A percentile compares a stretch with the other conserved stretches of the same genome.
These are phyloP conservation scores for Mycena belliarum DNA, from an alignment of 768 basidiomycete genomes.

Conservation along the genomic window DNA sequence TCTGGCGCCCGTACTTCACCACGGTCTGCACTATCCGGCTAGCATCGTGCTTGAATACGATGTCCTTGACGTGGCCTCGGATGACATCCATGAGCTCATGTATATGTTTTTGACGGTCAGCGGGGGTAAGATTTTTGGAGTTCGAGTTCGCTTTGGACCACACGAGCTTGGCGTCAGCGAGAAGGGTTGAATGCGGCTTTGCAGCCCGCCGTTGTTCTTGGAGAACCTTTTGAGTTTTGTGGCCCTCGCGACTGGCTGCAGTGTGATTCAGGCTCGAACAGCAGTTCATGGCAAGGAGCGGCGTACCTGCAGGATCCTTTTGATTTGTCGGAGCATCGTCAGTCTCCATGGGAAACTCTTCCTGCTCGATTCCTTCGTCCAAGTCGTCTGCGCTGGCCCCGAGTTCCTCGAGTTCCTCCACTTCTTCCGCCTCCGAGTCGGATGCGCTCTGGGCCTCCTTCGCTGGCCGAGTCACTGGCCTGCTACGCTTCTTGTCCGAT, in stretches of 20 bases:
- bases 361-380: conserved; percentile 38
- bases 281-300: neutral
- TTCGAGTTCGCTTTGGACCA: conserved; percentile 78
- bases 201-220: conserved; percentile 71
- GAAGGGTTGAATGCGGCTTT: conserved; percentile 74
- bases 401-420: conserved; percentile 16
- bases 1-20: conserved; percentile 77
- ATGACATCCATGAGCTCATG: conserved; percentile 73
- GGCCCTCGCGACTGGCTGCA: conserved; percentile 66
- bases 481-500: conserved; percentile 56
- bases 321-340: conserved; percentile 23
- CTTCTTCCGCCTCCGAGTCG: conserved; percentile 37
- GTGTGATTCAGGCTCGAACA: neutral
- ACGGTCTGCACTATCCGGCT: conserved; percentile 82
- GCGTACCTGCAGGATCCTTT: conserved; percentile 63
- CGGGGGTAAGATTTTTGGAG: conserved; percentile 65
- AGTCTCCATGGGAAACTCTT: conserved; percentile 21
- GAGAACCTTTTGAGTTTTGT: conserved; percentile 67
- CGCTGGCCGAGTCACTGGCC: conserved; percentile 51
- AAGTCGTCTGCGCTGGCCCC: conserved; percentile 37
- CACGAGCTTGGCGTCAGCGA: conserved; percentile 70
- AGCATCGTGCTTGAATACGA: conserved; percentile 90
- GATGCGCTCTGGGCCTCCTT: conserved; percentile 35
- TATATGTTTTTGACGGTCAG: conserved; percentile 76
- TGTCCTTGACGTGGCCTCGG: conserved; percentile 80